These are phyloP conservation scores for Leccinum arenicola DNA, from an alignment of 768 basidiomycete species.

Conservation along the genomic window DNA sequence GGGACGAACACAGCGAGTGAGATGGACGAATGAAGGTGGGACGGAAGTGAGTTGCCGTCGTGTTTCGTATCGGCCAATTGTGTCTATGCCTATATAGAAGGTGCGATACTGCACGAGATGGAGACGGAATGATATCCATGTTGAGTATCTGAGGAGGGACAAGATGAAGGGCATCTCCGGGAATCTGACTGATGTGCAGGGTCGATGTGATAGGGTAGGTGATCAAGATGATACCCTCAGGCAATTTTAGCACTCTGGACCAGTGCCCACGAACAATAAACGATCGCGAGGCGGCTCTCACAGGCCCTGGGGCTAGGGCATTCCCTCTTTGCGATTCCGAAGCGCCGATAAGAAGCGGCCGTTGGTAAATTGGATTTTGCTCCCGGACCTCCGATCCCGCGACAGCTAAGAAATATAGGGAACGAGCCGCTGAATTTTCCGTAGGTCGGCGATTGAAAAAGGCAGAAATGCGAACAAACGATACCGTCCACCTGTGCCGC, in stretches of 20 bases:
- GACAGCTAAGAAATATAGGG: not conserved
- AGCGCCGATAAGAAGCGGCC: conserved; percentile 5
- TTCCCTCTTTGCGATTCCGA: conserved; percentile 11
- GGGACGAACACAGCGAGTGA: not conserved
- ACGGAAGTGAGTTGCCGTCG: conserved; percentile 6
- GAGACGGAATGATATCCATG: conserved; percentile 25
- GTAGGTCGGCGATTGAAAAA: conserved; percentile 32
- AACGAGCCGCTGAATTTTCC: conserved; percentile 23
- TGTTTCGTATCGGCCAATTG: conserved; percentile 21
- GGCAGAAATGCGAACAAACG: conserved; percentile 9
- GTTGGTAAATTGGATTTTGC: not conserved
- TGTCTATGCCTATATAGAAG: conserved; percentile 17
- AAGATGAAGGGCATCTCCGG: conserved; percentile 27
- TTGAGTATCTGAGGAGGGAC: conserved; percentile 11
- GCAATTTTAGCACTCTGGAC: conserved; percentile 20
- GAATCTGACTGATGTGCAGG: conserved; percentile 34
- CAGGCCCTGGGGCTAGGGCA: conserved; percentile 26
- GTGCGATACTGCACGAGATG: conserved; percentile 18
- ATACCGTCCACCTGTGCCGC: conserved; percentile 28
- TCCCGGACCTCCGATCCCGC: conserved; percentile 1
- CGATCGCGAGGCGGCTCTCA: conserved; percentile 20
- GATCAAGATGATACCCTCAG: conserved; percentile 33
- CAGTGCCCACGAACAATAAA: conserved; percentile 11
- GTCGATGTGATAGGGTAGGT: conserved; percentile 37
- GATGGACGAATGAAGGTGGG: conserved; percentile 1